phyloP scores from a whole-genome alignment of 108 stramenopile genomes.

The Licmophora abbreviata region DNA sequence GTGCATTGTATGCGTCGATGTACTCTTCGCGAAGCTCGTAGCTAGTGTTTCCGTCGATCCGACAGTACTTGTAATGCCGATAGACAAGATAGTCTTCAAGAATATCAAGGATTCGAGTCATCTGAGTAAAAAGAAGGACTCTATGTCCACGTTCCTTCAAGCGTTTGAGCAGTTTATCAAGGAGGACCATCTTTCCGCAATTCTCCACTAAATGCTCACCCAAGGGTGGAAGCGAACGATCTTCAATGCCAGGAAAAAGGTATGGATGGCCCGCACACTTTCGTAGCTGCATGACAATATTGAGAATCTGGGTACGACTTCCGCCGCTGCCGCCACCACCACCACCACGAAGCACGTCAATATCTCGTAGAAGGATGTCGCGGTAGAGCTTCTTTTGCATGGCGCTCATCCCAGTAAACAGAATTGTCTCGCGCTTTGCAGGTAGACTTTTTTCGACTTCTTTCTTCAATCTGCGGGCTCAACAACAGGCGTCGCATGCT shows the following conservation, averaged over 20 bases:
- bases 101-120: slow-evolving; percentile 95
- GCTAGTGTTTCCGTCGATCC: slow-evolving; percentile 95
- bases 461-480: slow-evolving; percentile 78
- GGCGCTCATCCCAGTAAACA: slow-evolving; percentile 84
- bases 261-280: slow-evolving; percentile 99
- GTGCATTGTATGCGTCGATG: slow-evolving; percentile 91
- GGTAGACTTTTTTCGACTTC: slow-evolving; percentile 87
- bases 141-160: slow-evolving; percentile 86
- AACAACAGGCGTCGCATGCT: too few relatives aligned
- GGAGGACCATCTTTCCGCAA: slow-evolving; percentile 77
- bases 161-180: slow-evolving; percentile 85
- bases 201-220: slow-evolving; percentile 88
- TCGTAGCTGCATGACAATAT: slow-evolving; percentile 98
- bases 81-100: slow-evolving; percentile 89
- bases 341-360: slow-evolving; percentile 67
- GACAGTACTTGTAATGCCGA: slow-evolving; percentile 74
- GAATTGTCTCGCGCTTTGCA: slow-evolving; percentile 86
- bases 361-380: slow-evolving; percentile 80
- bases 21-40: slow-evolving; percentile 89
- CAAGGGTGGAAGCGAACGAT: slow-evolving; percentile 73
- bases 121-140: slow-evolving; percentile 96
- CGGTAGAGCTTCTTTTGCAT: slow-evolving; percentile 91
- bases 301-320: slow-evolving; percentile 69
- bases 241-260: slow-evolving; percentile 96
- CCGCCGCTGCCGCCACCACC: slow-evolving; percentile 38